These are phyloP conservation scores for Friedmanniomyces simplex DNA, from an alignment of 495 filamentous ascomycete species.

Conservation along the genomic window DNA sequence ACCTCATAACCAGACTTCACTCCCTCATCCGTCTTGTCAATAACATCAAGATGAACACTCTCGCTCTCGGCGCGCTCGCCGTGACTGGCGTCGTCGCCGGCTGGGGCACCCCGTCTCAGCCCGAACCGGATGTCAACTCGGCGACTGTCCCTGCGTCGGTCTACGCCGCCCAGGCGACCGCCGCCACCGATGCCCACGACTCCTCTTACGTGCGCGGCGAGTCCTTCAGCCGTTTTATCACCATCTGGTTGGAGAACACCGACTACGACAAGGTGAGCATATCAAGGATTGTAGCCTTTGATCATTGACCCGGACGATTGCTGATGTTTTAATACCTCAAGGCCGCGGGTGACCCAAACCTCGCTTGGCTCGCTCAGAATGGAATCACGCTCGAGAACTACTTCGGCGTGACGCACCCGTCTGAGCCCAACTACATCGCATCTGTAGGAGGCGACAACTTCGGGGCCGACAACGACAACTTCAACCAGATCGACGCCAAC, in stretches of 20 bases:
- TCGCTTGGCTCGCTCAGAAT: constrained; percentile 26
- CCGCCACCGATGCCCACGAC: constrained; percentile 5
- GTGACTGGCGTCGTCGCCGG: constrained; percentile 4
- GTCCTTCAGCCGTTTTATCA: constrained; percentile 27
- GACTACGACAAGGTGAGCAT: constrained; percentile 22
- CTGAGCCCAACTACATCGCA: constrained; percentile 29
- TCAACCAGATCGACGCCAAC: constrained; percentile 27
- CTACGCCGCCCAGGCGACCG: constrained; percentile 19
- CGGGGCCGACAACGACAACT: constrained; percentile 30
- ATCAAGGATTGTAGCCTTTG: too few species aligned
- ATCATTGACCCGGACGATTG: too few species aligned
- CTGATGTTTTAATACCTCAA: neutral
- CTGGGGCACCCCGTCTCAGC: neutral
- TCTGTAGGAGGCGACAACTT: constrained; percentile 27
- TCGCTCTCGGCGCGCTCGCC: constrained; percentile 13
- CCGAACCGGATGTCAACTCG: constrained; percentile 13
- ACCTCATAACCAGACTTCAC: neutral
- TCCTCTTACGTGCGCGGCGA: constrained; percentile 30
- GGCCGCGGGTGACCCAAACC: constrained; percentile 27
- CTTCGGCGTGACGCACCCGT: constrained; percentile 48
- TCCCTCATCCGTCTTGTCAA: too few species aligned
- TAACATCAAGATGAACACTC: constrained; percentile 8
- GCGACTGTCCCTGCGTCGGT: constrained; percentile 14
- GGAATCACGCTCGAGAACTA: constrained; percentile 28
- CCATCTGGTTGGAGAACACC: constrained; percentile 32